A percentile compares a stretch with the other conserved stretches of the same genome.
phyloP scores from a whole-genome alignment of 805 yeast species.

The Wickerhamomyces pijperi region DNA sequence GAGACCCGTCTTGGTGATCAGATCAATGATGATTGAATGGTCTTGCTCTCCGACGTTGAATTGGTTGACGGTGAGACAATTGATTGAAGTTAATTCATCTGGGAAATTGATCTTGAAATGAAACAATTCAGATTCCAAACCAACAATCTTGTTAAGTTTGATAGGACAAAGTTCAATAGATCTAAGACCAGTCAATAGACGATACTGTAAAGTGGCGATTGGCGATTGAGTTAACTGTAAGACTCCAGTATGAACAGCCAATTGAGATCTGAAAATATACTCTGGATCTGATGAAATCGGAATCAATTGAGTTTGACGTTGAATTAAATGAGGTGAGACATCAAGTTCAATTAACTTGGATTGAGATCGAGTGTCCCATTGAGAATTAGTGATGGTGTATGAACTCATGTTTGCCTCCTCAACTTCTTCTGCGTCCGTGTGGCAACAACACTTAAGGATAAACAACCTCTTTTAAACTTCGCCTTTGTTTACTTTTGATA shows the following conservation, averaged over 20 bases:
- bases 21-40: constrained; percentile 32
- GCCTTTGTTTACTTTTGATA: background rate
- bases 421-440: no score
- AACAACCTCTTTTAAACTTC: no score
- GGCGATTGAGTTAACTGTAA: constrained; percentile 22
- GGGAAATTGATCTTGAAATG: constrained; percentile 26
- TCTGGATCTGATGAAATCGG: constrained; percentile 11
- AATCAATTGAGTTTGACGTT: constrained; percentile 2
- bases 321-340: constrained; percentile 12
- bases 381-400: background rate
- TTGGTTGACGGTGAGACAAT: constrained; percentile 28
- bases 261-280: constrained; percentile 7
- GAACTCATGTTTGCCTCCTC: background rate
- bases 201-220: constrained; percentile 22
- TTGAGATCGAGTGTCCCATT: background rate
- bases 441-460: no score
- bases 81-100: constrained; percentile 17
- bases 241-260: constrained; percentile 11
- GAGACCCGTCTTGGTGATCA: constrained; percentile 39
- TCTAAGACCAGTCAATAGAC: constrained; percentile 10
- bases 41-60: constrained; percentile 17
- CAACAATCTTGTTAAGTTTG: constrained; percentile 12
- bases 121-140: constrained; percentile 10
- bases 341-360: constrained; percentile 9
- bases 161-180: constrained; percentile 14